Conservation (phyloP, 2,329 filamentous ascomycete genomes). For the Colletotrichum sp. region DNA sequence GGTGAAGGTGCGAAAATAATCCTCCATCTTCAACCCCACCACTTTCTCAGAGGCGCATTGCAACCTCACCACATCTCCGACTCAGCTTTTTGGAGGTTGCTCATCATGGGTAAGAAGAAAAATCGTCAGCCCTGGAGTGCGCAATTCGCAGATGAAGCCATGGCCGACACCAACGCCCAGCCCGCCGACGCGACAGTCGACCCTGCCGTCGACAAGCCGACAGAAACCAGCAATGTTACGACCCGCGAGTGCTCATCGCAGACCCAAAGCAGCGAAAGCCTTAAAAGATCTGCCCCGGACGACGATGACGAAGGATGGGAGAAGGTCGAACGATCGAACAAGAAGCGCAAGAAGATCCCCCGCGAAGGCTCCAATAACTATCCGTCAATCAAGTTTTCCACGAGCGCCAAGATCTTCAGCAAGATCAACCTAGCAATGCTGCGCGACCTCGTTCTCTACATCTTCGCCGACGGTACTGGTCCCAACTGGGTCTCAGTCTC, state of each 20-base stretch:
- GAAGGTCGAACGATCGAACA: constrained; percentile 56
- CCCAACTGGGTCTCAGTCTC: constrained; percentile 70
- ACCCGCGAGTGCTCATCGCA: constrained; percentile 15
- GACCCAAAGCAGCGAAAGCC: constrained; percentile 39
- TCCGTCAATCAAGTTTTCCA: constrained; percentile 62
- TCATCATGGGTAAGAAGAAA: constrained; percentile 4
- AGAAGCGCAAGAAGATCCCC: constrained; percentile 67
- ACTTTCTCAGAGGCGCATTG: not conserved
- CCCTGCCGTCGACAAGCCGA: not conserved
- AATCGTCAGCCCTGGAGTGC: constrained; percentile 10
- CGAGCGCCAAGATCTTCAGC: constrained; percentile 61
- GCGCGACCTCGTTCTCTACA: constrained; percentile 68
- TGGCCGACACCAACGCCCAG: not conserved
- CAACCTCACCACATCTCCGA: not conserved
- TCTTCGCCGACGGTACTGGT: constrained; percentile 68
- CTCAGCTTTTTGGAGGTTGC: not conserved
- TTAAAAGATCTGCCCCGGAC: constrained; percentile 53
- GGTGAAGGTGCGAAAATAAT: not conserved
- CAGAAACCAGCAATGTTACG: not conserved
- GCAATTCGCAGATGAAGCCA: not conserved
- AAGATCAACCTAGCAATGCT: constrained; percentile 68
- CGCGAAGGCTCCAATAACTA: constrained; percentile 61
- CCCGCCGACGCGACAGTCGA: not conserved
- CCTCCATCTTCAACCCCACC: not conserved
- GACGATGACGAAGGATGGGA: constrained; percentile 56